Evolutionary conservation across 257 asterid species (phyloP), one percentile per base, ranked within the genome.

Genomic region (Nicotiana knightiana): DNA sequence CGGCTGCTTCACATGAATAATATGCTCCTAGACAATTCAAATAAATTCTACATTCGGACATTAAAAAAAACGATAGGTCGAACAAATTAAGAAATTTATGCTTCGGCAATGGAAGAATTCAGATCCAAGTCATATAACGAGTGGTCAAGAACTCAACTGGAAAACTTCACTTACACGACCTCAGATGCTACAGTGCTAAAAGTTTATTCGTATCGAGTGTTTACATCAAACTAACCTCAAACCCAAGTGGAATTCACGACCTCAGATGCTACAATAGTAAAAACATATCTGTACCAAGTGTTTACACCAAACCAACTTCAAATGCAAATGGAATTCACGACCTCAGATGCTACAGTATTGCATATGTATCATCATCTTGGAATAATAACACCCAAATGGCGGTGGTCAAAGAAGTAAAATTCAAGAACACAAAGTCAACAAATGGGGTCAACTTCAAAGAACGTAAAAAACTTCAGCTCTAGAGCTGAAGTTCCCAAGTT

Each of bases 311-410:
- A 5, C 43, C 0, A 37, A 37, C 43, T 1, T 5, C 8, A 37
- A 37, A 37, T 83, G 91, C 91, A 67, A 82, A 32, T 12, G 94
- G 95, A 85, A 80, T 88, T 84, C 93, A 91, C 85, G 93, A 93
- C 89, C 90, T 94, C 79, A 84, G 98, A 79, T 88, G 97, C 89
- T 89, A 92, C 88, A 94, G 97, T 54, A 5, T 92, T 57, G 90
- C 97, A 0, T 83, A 90, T 80, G 79, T 94, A 37, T 85, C 51
- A 87, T 81, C 13, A 83, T 77, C 51, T 43, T 43, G 51, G 48
- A 43, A 43, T 54, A 64, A 70, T n/a, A 85, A 87, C 11, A 43
- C 51, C 2, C 51, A 84, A 68, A 77, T 88, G 83, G 92, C 91
- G 46, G 83, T 87, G 33, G 80, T 84, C 61, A 88, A 87, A 53